Evolutionary conservation across 1,139 yeast genomes (phyloP).

Genomic region (Yamadazyma membranifaciens): DNA sequence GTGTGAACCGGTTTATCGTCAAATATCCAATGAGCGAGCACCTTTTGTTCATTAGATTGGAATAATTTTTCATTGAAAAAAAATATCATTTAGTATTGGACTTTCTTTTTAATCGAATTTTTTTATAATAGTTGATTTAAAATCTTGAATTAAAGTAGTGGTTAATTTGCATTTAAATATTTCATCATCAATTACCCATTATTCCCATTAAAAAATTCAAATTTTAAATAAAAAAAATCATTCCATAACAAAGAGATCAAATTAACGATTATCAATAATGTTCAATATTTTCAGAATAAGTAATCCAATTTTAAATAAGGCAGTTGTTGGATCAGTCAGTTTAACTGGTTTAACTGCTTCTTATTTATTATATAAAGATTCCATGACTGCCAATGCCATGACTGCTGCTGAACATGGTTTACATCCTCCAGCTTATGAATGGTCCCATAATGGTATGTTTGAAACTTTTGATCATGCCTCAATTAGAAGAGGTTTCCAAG

Average conservation of each 20-base stretch:
- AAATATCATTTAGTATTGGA: conserved; percentile 9
- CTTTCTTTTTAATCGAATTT: conserved; percentile 7
- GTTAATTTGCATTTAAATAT: conserved; percentile 7
- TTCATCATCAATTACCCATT: conserved; percentile 5
- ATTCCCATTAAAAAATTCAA: conserved; percentile 6
- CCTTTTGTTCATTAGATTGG: conserved; percentile 24
- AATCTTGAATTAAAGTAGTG: conserved; percentile 1
- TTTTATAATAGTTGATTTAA: conserved; percentile 3
- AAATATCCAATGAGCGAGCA: conserved; percentile 21
- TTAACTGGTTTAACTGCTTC: conserved; percentile 70
- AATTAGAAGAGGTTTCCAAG: conserved; percentile 98
- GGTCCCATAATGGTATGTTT: conserved; percentile 95
- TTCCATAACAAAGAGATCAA: conserved; percentile 1
- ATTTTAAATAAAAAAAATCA: conserved; percentile 1
- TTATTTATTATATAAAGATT: conserved; percentile 73
- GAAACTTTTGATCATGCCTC: conserved; percentile 94
- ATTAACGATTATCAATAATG: conserved; percentile 16
- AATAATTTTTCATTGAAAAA: conserved; percentile 14
- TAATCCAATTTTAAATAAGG: conserved; percentile 48
- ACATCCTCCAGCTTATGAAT: conserved; percentile 88
- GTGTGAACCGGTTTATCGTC: conserved; percentile 2
- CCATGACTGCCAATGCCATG: conserved; percentile 90
- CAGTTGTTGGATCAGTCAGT: conserved; percentile 64
- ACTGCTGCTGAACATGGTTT: conserved; percentile 99
- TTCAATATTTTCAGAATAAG: conserved; percentile 28